These are phyloP conservation scores for Penicillium frequentans DNA, from an alignment of 2,329 filamentous ascomycete species.

Conservation along the genomic window DNA sequence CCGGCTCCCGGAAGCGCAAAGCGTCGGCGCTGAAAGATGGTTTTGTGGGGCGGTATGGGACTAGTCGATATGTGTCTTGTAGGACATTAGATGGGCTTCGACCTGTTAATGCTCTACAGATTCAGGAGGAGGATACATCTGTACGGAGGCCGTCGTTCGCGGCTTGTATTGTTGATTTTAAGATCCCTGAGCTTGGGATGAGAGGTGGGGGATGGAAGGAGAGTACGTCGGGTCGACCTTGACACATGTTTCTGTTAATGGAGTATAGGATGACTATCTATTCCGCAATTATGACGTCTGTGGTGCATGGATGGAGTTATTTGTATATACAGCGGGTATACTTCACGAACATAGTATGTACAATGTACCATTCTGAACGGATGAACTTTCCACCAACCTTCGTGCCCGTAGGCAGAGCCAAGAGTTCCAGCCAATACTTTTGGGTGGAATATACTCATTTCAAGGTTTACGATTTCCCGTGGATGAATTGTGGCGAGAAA, in stretches of 20 bases:
- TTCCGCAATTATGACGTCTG: background rate
- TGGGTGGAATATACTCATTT: too few relatives aligned
- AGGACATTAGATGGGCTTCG: constrained; percentile 5
- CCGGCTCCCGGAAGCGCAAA: constrained; percentile 29
- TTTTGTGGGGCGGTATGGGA: constrained; percentile 27
- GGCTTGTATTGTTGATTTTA: constrained; percentile 38
- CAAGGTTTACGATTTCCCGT: background rate
- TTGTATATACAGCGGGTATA: background rate
- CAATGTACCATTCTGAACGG: background rate
- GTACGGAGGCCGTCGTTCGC: constrained; percentile 33
- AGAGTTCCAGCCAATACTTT: too few relatives aligned
- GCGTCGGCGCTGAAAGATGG: constrained; percentile 16
- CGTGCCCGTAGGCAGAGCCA: too few relatives aligned
- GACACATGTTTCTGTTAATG: background rate
- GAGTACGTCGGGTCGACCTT: background rate
- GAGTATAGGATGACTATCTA: background rate
- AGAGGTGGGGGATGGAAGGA: constrained; percentile 24
- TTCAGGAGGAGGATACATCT: constrained; percentile 1
- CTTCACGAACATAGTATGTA: background rate
- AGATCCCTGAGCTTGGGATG: constrained; percentile 30
- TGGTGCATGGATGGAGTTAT: background rate
- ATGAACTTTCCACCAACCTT: background rate
- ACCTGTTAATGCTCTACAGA: background rate
- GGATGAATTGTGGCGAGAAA: background rate
- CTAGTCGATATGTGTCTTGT: constrained; percentile 11